Evolutionary conservation across 2,329 filamentous ascomycete genomes (phyloP).

Genomic region (Phoma sp.): DNA sequence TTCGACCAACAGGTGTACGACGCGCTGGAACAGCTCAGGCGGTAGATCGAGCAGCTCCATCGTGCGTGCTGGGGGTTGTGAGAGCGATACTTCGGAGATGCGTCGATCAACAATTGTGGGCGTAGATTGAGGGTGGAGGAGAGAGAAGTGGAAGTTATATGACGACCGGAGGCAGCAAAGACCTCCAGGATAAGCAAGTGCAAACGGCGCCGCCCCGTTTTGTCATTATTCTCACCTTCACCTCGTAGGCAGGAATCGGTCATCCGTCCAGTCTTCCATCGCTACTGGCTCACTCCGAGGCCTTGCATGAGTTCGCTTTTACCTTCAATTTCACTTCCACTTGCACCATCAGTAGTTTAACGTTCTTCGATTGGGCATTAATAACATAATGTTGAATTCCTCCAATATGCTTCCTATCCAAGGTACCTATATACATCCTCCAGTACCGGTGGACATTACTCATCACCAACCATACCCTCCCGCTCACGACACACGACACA

Average conservation of each 20-base stretch:
- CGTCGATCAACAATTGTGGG: no score
- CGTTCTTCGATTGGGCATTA: background rate
- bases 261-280: no score
- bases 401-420: background rate
- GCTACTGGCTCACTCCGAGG: no score
- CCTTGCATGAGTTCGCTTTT: no score
- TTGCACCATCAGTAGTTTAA: no score
- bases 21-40: background rate
- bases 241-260: no score
- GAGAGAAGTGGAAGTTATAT: no score
- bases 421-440: constrained; percentile 6
- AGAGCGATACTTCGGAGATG: no score
- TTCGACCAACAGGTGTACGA: background rate
- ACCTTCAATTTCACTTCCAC: no score
- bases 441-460: background rate
- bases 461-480: constrained; percentile 23
- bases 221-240: no score
- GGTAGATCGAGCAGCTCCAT: background rate
- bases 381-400: background rate
- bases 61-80: background rate
- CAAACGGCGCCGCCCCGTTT: no score
- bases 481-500: constrained; percentile 47
- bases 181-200: background rate
- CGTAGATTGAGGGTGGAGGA: no score
- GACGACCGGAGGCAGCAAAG: background rate